phyloP scores from a whole-genome alignment of 1,139 yeast genomes.

The Yamadazyma mexicana region DNA sequence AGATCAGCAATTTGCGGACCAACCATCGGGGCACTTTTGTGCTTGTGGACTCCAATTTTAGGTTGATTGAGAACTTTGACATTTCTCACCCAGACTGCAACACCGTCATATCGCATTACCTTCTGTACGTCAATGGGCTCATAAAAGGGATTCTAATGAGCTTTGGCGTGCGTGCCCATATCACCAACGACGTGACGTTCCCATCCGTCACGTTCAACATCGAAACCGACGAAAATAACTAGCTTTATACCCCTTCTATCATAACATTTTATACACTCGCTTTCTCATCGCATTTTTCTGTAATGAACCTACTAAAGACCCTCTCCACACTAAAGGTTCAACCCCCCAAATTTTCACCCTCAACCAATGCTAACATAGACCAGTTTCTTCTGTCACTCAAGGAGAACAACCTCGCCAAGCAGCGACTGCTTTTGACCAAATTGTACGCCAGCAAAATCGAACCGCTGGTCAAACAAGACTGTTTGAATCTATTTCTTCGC shows the following conservation, averaged over 20 bases:
- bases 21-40: slow-evolving; percentile 89
- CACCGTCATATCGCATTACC: slow-evolving; percentile 50
- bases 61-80: slow-evolving; percentile 55
- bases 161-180: slow-evolving; percentile 66
- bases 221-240: slow-evolving; percentile 43
- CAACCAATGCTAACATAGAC: not conserved
- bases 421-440: slow-evolving; percentile 2
- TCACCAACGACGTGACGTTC: slow-evolving; percentile 63
- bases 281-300: slow-evolving; percentile 1
- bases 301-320: not conserved
- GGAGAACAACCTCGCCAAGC: slow-evolving; percentile 6
- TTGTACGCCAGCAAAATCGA: slow-evolving; percentile 2
- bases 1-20: slow-evolving; percentile 87
- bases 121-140: slow-evolving; percentile 83
- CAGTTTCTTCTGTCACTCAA: slow-evolving; percentile 1
- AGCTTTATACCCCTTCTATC: not conserved
- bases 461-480: slow-evolving; percentile 8
- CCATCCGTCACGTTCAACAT: slow-evolving; percentile 75
- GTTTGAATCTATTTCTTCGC: slow-evolving; percentile 12
- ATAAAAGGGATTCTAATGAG: slow-evolving; percentile 77
- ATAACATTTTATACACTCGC: too few species aligned
- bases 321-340: slow-evolving; percentile 1
- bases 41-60: slow-evolving; percentile 65
- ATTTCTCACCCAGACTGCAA: slow-evolving; percentile 50
- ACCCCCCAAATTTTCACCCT: not conserved